Percentiles rank a stretch among this genome's conserved stretches.
These are phyloP conservation scores for Fusarium austroafricanum DNA, from an alignment of 2,329 filamentous ascomycete genomes.

Conservation along the genomic window DNA sequence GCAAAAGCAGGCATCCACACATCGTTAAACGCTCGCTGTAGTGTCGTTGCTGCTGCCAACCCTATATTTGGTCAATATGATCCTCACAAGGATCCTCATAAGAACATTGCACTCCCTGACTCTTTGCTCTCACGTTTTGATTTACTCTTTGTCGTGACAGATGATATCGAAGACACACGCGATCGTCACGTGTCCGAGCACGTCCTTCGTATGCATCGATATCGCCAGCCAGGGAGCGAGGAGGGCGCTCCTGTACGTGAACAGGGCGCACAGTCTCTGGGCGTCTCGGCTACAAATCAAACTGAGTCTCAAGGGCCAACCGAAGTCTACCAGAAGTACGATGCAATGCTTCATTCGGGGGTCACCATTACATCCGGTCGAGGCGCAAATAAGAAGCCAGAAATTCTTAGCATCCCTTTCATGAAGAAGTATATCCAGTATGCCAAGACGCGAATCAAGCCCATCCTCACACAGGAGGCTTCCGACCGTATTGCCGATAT, in stretches of 20 bases:
- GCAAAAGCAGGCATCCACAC: slow-evolving; percentile 99
- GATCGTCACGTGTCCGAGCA: slow-evolving; percentile 96
- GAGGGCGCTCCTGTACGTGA: slow-evolving; percentile 96
- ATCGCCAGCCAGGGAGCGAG: slow-evolving; percentile 90
- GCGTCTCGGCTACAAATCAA: slow-evolving; percentile 85
- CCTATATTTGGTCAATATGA: slow-evolving; percentile 99
- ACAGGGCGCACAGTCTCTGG: slow-evolving; percentile 83
- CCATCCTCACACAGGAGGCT: slow-evolving; percentile 88
- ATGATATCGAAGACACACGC: slow-evolving; percentile 94
- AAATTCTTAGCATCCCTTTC: slow-evolving; percentile 95
- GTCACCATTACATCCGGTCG: slow-evolving; percentile 81
- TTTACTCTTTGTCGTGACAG: slow-evolving; percentile 95
- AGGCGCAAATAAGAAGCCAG: slow-evolving; percentile 79
- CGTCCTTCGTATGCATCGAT: slow-evolving; percentile 96
- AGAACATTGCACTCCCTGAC: slow-evolving; percentile 97
- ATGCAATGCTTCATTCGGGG: slow-evolving; percentile 93
- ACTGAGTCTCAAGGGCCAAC: slow-evolving; percentile 79
- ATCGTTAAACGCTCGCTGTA: slow-evolving; percentile 94
- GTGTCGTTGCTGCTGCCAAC: slow-evolving; percentile 95
- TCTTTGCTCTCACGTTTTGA: slow-evolving; percentile 98
- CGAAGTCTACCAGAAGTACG: slow-evolving; percentile 95
- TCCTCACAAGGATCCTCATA: slow-evolving; percentile 97
- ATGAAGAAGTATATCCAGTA: slow-evolving; percentile 99
- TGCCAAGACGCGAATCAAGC: slow-evolving; percentile 91
- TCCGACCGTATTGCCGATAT: slow-evolving; percentile 91